Percentiles rank a stretch among this genome's conserved stretches.
phyloP scores from a whole-genome alignment of 371 early-diverging fungal genomes.

The Syncephalastrum sp. region DNA sequence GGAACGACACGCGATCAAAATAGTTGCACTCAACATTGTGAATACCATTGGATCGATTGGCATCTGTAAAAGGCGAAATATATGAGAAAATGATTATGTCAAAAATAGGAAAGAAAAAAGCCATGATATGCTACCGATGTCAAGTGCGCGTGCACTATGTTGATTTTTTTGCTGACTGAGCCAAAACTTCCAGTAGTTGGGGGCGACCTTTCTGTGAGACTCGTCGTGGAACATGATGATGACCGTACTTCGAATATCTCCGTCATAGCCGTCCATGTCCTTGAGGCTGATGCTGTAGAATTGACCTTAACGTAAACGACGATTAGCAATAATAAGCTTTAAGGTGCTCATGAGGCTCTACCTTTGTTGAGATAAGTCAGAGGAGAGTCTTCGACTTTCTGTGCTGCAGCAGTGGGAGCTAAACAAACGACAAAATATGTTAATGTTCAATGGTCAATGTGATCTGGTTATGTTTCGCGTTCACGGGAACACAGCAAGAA shows the following conservation, averaged over 20 bases:
- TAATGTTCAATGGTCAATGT: constrained; percentile 26
- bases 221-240: constrained; percentile 76
- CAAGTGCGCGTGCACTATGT: constrained; percentile 57
- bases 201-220: constrained; percentile 67
- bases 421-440: constrained; percentile 11
- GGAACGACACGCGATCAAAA: constrained; percentile 68
- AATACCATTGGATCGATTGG: constrained; percentile 34
- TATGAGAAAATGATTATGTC: too few species aligned
- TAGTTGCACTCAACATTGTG: constrained; percentile 46
- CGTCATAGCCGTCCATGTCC: constrained; percentile 47
- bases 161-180: constrained; percentile 65
- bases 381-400: constrained; percentile 50
- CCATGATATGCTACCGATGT: constrained; percentile 34
- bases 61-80: too few species aligned
- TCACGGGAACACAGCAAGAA: too few species aligned
- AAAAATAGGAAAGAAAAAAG: constrained; percentile 4
- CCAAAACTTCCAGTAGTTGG: constrained; percentile 79
- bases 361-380: constrained; percentile 65
- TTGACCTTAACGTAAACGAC: constrained; percentile 42
- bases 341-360: constrained; percentile 6
- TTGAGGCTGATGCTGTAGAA: constrained; percentile 50
- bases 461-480: not conserved
- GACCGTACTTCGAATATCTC: constrained; percentile 56
- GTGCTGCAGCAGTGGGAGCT: constrained; percentile 56
- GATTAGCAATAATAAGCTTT: not conserved